Percentiles rank a stretch among this genome's conserved stretches.
These are phyloP conservation scores for Citrullus colocynthis DNA, from an alignment of 306 rosid species.

Conservation along the genomic window DNA sequence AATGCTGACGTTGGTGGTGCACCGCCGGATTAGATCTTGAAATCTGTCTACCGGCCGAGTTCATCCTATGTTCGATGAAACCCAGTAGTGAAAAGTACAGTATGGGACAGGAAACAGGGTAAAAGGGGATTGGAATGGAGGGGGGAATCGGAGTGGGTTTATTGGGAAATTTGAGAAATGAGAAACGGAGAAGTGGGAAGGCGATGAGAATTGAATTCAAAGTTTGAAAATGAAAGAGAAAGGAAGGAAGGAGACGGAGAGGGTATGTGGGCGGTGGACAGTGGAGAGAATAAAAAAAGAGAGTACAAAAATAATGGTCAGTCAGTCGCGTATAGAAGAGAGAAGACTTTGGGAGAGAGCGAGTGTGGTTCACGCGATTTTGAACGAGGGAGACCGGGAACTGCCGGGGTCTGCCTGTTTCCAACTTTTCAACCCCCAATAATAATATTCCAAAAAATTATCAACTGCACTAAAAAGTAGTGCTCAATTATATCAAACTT, in stretches of 20 bases:
- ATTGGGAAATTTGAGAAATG: background rate
- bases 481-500: no score
- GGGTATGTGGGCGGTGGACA: background rate
- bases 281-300: background rate
- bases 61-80: background rate
- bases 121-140: background rate
- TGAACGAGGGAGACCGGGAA: background rate
- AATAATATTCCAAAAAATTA: background rate
- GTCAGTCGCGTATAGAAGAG: background rate
- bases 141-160: background rate
- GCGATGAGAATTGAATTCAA: background rate
- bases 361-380: background rate
- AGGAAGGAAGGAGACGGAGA: background rate
- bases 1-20: constrained; percentile 5
- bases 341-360: background rate
- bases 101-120: background rate
- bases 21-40: constrained; percentile 1
- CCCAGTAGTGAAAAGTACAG: background rate
- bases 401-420: background rate
- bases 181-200: background rate
- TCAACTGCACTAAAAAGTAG: no score
- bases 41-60: background rate
- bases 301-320: background rate
- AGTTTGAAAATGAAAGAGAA: constrained; percentile 2
- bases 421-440: background rate